A percentile compares a stretch with the other conserved stretches of the same genome.
phyloP scores from a whole-genome alignment of 345 rosid species.

The Streptanthus diversifolius region DNA sequence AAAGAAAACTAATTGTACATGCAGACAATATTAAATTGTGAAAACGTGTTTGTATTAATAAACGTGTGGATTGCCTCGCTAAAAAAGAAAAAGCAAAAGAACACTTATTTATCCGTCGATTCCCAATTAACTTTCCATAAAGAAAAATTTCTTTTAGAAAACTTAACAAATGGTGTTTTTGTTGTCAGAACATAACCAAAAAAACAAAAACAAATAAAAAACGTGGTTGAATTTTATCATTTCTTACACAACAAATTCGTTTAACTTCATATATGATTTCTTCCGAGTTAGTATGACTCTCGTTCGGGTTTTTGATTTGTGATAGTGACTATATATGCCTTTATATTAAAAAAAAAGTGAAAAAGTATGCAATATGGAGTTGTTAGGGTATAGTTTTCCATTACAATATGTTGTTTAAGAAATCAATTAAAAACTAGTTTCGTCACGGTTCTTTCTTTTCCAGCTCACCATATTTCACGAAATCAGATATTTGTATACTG shows the following conservation, averaged over 20 bases:
- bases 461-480: not conserved
- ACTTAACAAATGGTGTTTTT: too few species aligned
- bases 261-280: not conserved
- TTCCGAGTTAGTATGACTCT: not conserved
- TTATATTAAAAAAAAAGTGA: not conserved
- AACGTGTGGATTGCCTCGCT: not conserved
- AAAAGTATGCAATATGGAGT: not conserved
- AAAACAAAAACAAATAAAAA: not conserved
- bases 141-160: not conserved
- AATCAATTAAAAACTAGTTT: not conserved
- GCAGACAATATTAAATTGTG: not conserved
- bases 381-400: not conserved
- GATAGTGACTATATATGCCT: not conserved
- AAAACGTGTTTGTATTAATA: not conserved
- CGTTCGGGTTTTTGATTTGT: not conserved
- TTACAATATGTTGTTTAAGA: not conserved
- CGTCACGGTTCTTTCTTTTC: not conserved
- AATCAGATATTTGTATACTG: not conserved
- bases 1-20: not conserved
- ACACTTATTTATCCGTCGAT: not conserved
- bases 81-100: not conserved
- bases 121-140: not conserved
- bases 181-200: too few species aligned
- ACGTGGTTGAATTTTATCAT: not conserved
- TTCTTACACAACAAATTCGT: constrained; percentile 1